Base-by-base conservation (phyloP, 2,329 filamentous ascomycete genomes). In the Calonectria fujianensis region DNA sequence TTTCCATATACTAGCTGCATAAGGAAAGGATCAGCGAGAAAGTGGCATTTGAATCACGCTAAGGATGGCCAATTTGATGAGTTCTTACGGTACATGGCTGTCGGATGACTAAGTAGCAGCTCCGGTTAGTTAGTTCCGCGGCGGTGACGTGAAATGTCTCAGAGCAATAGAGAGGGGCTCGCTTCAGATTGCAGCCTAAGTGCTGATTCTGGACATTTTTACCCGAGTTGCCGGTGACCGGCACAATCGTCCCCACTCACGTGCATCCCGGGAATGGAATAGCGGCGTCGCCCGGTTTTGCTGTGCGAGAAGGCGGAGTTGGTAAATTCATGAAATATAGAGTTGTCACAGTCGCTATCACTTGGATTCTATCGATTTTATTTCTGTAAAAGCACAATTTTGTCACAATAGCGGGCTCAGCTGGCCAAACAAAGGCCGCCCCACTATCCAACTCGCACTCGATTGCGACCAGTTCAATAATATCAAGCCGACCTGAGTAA, bases 181-280 rank as follows among this genome's bases (percentile, higher is more conserved):
- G 45, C 45, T 48, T 48, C 9, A 4, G 45, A 48, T 13, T 48
- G 45, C 45, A 5, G 20, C 13, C 0, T 3, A 0, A 10, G 4
- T 5, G 45, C 29, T 31, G 29, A 5, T 20, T 31, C 57, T 27
- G 35, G 57, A 29, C 29, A 27, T 31, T 14, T 4, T 41, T 41
- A 9, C 57, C 57, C n/a, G 57, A 11, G 8, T 7, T 63, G 57
- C 57, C 57, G 57, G 57, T 63, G n/a, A 63, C 57, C 57, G 57
- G 57, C 57, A 63, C 57, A 27, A 18, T 7, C 5, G 20, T 6
- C 24, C 24, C 32, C 35, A 41, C 57, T 29, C n/a, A n/a, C 16
- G n/a, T 37, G n/a, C 29, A 41, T 27, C 57, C n/a, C 32, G 57
- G 57, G 39, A 63, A 18, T 18, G 35, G 57, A 18, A 37, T 35